These are phyloP conservation scores for Dunaliella salina DNA, from an alignment of 163 green algal species.

Conservation along the genomic window DNA sequence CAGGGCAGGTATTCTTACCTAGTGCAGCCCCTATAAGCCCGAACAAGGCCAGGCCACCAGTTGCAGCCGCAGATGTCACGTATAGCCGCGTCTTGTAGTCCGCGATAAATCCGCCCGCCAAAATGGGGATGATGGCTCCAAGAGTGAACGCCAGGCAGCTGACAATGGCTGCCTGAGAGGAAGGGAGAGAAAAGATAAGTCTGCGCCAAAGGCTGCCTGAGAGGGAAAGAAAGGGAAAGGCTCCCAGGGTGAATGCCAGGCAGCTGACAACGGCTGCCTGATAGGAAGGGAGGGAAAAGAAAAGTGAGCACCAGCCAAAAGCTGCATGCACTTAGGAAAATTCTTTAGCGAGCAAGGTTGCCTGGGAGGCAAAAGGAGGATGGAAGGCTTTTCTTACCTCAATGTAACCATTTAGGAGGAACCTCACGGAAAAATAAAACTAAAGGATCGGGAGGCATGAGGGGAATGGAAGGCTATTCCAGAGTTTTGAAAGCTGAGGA, in stretches of 20 bases:
- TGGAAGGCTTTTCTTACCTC: too few species aligned
- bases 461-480: too few species aligned
- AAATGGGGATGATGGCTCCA: slow-evolving; percentile 71
- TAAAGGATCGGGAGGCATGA: too few species aligned
- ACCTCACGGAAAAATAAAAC: too few species aligned
- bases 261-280: background rate
- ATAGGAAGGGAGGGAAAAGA: background rate
- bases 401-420: too few species aligned
- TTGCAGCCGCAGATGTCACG: background rate
- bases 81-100: background rate
- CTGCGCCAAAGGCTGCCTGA: too few species aligned
- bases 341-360: too few species aligned
- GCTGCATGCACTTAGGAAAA: background rate
- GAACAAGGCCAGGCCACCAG: slow-evolving; percentile 4
- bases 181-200: too few species aligned
- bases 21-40: slow-evolving; percentile 18
- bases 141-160: slow-evolving; percentile 70
- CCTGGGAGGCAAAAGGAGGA: too few species aligned
- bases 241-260: background rate
- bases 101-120: slow-evolving; percentile 68
- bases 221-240: background rate
- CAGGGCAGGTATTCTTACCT: background rate
- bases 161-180: slow-evolving; percentile 59
- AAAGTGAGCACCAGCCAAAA: background rate
- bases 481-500: too few species aligned